Base-by-base conservation (phyloP, 2,329 filamentous ascomycete genomes). In the Trichoderma koningii region DNA sequence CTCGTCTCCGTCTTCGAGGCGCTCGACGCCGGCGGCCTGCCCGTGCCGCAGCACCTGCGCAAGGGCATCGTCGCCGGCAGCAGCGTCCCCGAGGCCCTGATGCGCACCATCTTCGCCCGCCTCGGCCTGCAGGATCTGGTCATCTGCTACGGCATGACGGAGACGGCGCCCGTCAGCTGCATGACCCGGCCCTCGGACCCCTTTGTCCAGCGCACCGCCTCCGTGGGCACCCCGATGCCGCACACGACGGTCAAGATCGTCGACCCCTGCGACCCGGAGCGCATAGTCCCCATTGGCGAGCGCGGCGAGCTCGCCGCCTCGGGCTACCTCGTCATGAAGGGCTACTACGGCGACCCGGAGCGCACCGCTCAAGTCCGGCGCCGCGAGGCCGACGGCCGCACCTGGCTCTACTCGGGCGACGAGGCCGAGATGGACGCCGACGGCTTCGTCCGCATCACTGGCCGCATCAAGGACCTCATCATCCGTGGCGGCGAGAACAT, bases 111-210 rank as follows among this genome's bases (percentile, higher is more conserved):
- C 7, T 90, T 94, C 75, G 82, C 83, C 26, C 83, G 80, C 1
- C 81, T 98, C 9, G 95, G 95, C 55, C 80, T 98, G 19, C 85
- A 83, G 0, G 90, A 96, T 64, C 79, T 98, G 23, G 94, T 93
- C 0, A 97, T 97, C 68, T 97, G 93, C 81, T 98, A 97, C 76
- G 93, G 93, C 67, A 96, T 96, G 93, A 97, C 93, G 1, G 93
- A 97, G 78, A 97, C 93, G 1, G 85, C 83, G 55, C 90, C 90
- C 47, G 90, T 92, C 72, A 82, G 85, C 81, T 86, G 85, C 68
- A 97, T 97, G 93, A 97, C 93, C 0, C 82, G 86, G 0, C 93
- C 91, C 0, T 78, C 85, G 19, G 93, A 97, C 73, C 87, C 91
- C 0, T 80, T 92, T 3, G 83, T 84, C 44, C 90, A 90, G 76